These are phyloP conservation scores for Xylariaceae sp. DNA, from an alignment of 2,329 filamentous ascomycete genomes.

Conservation along the genomic window DNA sequence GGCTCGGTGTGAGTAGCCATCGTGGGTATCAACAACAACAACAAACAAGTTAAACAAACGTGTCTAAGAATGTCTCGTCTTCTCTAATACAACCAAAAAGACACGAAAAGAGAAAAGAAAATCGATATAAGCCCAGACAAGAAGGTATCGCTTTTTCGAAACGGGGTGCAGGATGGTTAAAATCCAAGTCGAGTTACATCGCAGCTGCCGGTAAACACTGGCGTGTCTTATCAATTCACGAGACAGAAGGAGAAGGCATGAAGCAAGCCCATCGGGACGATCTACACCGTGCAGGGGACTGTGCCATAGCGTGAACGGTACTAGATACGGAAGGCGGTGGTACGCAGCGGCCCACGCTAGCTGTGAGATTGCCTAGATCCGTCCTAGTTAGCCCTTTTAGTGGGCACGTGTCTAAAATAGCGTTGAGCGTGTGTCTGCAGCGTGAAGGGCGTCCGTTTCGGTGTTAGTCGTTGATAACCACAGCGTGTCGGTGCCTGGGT, in stretches of 20 bases:
- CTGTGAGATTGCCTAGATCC: neutral
- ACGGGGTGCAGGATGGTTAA: neutral
- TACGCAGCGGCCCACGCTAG: neutral
- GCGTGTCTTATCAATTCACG: neutral
- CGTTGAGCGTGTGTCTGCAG: neutral
- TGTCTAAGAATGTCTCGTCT: too few relatives aligned
- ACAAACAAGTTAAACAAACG: neutral
- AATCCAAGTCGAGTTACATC: neutral
- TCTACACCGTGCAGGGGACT: neutral
- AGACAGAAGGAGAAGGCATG: neutral
- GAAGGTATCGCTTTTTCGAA: neutral
- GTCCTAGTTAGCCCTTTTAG: neutral
- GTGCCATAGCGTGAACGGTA: neutral
- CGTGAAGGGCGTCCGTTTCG: neutral
- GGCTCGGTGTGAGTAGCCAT: constrained; percentile 10
- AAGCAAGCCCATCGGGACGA: neutral
- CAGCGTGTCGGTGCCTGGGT: neutral
- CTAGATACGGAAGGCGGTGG: neutral
- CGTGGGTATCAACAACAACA: neutral
- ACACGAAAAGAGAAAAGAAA: neutral
- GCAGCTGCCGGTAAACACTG: neutral
- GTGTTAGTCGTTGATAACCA: neutral
- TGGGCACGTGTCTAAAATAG: neutral
- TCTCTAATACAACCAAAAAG: neutral
- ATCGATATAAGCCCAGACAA: neutral